Evolutionary conservation across 2,329 filamentous ascomycete genomes (phyloP).

Genomic region (Elsinoe ampelina): DNA sequence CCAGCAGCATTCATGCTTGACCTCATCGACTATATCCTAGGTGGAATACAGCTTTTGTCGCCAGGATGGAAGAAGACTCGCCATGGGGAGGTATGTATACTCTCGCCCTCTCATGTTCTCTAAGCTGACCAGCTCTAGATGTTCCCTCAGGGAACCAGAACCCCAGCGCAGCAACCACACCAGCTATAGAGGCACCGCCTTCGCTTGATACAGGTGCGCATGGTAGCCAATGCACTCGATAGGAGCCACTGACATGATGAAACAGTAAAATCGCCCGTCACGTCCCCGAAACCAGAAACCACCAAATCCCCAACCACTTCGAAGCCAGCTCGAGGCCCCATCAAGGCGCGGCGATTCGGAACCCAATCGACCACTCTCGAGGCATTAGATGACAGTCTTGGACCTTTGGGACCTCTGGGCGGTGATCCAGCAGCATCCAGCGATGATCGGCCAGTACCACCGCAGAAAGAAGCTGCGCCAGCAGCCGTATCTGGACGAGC

Average conservation of each 20-base stretch:
- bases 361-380: conserved; percentile 70
- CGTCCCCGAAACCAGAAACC: background rate
- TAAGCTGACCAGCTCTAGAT: conserved; percentile 27
- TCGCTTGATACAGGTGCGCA: conserved; percentile 3
- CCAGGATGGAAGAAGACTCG: conserved; percentile 18
- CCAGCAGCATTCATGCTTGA: conserved; percentile 7
- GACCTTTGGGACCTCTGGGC: conserved; percentile 62
- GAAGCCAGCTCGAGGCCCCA: conserved; percentile 23
- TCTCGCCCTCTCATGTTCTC: background rate
- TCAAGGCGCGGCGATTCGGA: conserved; percentile 52
- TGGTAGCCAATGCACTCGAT: background rate
- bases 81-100: conserved; percentile 17
- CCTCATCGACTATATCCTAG: background rate
- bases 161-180: conserved; percentile 32
- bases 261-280: background rate
- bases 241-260: background rate
- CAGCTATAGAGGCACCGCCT: conserved; percentile 23
- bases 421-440: conserved; percentile 34
- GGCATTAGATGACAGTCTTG: conserved; percentile 65
- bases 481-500: conserved; percentile 22
- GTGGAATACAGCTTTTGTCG: background rate
- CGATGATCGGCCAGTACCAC: conserved; percentile 55
- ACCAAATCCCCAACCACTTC: conserved; percentile 19
- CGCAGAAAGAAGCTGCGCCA: conserved; percentile 50
- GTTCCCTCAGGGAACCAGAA: conserved; percentile 39